Conservation (phyloP, 106 monocot genomes). For the Platanthera guangdongensis region DNA sequence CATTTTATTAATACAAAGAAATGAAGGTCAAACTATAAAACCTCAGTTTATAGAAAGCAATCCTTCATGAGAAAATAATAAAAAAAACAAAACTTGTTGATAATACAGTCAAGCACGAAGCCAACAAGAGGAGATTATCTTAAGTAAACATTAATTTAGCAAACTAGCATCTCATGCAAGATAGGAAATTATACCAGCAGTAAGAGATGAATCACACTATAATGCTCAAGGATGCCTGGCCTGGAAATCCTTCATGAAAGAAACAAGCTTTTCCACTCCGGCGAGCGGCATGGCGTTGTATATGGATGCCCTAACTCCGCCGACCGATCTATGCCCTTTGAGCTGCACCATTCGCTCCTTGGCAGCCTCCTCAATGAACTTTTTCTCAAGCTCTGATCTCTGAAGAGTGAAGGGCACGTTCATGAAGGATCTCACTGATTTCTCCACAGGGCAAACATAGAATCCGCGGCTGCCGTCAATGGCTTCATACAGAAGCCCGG, state of each 20-base stretch:
- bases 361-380: slow-evolving; percentile 78
- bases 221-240: slow-evolving; percentile 41
- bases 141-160: too few relatives aligned
- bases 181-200: too few relatives aligned
- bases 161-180: too few relatives aligned
- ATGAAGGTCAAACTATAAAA: too few relatives aligned
- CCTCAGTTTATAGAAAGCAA: too few relatives aligned
- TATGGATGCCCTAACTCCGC: slow-evolving; percentile 87
- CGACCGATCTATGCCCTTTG: slow-evolving; percentile 94
- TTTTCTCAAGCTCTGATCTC: slow-evolving; percentile 80
- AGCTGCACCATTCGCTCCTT: slow-evolving; percentile 95
- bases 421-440: slow-evolving; percentile 78
- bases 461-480: slow-evolving; percentile 79
- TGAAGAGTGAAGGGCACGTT: slow-evolving; percentile 87
- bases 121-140: too few relatives aligned
- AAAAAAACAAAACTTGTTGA: too few relatives aligned
- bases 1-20: too few relatives aligned
- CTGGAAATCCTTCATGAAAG: slow-evolving; percentile 99
- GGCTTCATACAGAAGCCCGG: slow-evolving; percentile 64
- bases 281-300: slow-evolving; percentile 95
- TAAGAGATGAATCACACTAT: not conserved
- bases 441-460: slow-evolving; percentile 86
- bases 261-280: slow-evolving; percentile 86
- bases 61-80: too few relatives aligned
- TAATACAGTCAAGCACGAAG: too few relatives aligned